phyloP scores from a whole-genome alignment of 805 yeast species.

The Deakozyma indianensis region DNA sequence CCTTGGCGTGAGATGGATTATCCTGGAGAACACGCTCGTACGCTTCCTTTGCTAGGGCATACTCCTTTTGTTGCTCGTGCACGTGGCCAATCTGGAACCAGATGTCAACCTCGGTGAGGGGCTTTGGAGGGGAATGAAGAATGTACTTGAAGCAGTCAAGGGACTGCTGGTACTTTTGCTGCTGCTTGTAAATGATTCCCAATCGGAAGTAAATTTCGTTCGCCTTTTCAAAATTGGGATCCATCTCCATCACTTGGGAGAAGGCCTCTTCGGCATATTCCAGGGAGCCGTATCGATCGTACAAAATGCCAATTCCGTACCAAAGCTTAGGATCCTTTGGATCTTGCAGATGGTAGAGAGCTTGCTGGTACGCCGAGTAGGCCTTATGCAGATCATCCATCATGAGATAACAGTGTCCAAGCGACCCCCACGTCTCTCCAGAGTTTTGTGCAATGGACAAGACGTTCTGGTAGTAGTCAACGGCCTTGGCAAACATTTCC shows the following conservation, averaged over 20 bases:
- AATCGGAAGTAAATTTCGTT: constrained; percentile 91
- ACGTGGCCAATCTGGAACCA: constrained; percentile 98
- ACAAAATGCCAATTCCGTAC: constrained; percentile 97
- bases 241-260: constrained; percentile 88
- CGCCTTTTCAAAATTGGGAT: constrained; percentile 91
- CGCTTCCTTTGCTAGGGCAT: constrained; percentile 85
- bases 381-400: constrained; percentile 92
- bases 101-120: constrained; percentile 89
- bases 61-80: constrained; percentile 84
- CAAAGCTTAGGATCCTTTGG: constrained; percentile 93
- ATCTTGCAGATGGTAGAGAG: constrained; percentile 76
- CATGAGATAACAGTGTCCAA: constrained; percentile 92
- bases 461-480: constrained; percentile 84
- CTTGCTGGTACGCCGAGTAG: constrained; percentile 93
- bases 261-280: constrained; percentile 99
- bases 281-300: constrained; percentile 88
- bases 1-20: constrained; percentile 91
- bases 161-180: constrained; percentile 72
- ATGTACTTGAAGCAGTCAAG: constrained; percentile 92
- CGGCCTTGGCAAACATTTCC: constrained; percentile 87
- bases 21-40: constrained; percentile 83
- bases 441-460: constrained; percentile 67
- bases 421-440: constrained; percentile 94
- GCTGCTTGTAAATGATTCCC: constrained; percentile 94
- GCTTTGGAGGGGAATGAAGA: constrained; percentile 81